A percentile compares a stretch with the other conserved stretches of the same genome.
These are phyloP conservation scores for Coemansia sp. DNA, from an alignment of 192 early-diverging fungal species.

Conservation along the genomic window DNA sequence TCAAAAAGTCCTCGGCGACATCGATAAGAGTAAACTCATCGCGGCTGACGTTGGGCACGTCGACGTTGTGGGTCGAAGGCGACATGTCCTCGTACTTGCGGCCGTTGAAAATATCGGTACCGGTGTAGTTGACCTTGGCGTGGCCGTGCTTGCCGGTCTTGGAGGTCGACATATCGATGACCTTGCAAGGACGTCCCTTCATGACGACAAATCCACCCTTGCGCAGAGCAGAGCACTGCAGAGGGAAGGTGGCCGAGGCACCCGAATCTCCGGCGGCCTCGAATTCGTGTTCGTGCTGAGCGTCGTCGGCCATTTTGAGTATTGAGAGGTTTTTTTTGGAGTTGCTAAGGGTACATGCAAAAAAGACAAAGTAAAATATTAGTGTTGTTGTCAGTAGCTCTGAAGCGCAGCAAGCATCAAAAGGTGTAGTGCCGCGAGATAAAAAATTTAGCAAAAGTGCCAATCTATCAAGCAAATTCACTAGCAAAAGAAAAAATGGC, in stretches of 20 bases:
- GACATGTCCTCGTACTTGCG: slow-evolving; percentile 99
- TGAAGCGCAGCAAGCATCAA: slow-evolving; percentile 1
- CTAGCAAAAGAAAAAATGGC: neutral
- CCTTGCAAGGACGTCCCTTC: slow-evolving; percentile 99
- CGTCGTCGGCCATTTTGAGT: slow-evolving; percentile 62
- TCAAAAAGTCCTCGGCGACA: slow-evolving; percentile 89
- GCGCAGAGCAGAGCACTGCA: slow-evolving; percentile 98
- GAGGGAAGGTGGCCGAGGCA: slow-evolving; percentile 92
- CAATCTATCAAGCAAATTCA: slow-evolving; percentile 8
- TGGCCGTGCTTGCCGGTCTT: slow-evolving; percentile 99
- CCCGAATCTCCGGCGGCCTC: slow-evolving; percentile 73
- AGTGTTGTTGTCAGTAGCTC: neutral
- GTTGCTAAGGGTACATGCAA: slow-evolving; percentile 3
- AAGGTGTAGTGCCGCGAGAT: neutral
- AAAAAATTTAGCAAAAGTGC: neutral
- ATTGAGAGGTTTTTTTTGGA: slow-evolving; percentile 11
- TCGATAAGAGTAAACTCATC: slow-evolving; percentile 83
- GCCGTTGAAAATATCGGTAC: slow-evolving; percentile 94
- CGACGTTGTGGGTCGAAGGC: slow-evolving; percentile 99
- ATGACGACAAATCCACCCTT: slow-evolving; percentile 97
- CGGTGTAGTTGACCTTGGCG: slow-evolving; percentile 97
- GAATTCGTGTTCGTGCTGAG: slow-evolving; percentile 70
- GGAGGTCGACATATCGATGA: slow-evolving; percentile 99
- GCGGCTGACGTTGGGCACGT: slow-evolving; percentile 93
- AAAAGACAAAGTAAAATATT: neutral